Conservation (phyloP, 805 yeast species). For the Pichia paraexigua region DNA sequence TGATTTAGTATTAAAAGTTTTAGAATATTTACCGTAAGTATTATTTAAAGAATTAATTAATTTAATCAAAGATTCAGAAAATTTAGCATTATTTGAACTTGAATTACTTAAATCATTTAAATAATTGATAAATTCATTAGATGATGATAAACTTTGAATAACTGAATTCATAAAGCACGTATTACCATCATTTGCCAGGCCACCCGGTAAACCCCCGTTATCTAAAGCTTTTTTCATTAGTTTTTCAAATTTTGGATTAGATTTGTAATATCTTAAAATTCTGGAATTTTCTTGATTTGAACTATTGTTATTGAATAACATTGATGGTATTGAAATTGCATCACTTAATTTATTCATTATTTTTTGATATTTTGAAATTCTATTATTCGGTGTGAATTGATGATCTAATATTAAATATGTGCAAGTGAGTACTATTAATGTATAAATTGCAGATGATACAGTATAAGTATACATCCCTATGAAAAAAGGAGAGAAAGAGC, state of each 20-base stretch:
- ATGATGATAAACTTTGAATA: slow-evolving; percentile 72
- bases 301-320: slow-evolving; percentile 1
- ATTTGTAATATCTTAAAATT: background rate
- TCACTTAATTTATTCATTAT: slow-evolving; percentile 12
- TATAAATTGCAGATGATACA: background rate
- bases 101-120: slow-evolving; percentile 36
- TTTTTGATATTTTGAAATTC: background rate
- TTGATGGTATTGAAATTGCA: slow-evolving; percentile 9
- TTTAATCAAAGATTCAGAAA: slow-evolving; percentile 45
- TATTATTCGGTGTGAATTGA: background rate
- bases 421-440: background rate
- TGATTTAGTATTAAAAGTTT: slow-evolving; percentile 53
- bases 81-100: slow-evolving; percentile 21
- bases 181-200: slow-evolving; percentile 83
- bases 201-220: slow-evolving; percentile 74
- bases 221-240: slow-evolving; percentile 33
- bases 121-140: slow-evolving; percentile 50
- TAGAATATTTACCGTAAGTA: slow-evolving; percentile 46
- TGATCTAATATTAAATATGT: slow-evolving; percentile 2
- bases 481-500: background rate
- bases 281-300: background rate
- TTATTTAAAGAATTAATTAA: slow-evolving; percentile 49
- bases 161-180: slow-evolving; percentile 94
- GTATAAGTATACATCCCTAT: background rate
- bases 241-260: slow-evolving; percentile 8